Evolutionary conservation across 1,139 yeast species (phyloP), one percentile per base, ranked within the genome.

Genomic region (Torulaspora globosa): DNA sequence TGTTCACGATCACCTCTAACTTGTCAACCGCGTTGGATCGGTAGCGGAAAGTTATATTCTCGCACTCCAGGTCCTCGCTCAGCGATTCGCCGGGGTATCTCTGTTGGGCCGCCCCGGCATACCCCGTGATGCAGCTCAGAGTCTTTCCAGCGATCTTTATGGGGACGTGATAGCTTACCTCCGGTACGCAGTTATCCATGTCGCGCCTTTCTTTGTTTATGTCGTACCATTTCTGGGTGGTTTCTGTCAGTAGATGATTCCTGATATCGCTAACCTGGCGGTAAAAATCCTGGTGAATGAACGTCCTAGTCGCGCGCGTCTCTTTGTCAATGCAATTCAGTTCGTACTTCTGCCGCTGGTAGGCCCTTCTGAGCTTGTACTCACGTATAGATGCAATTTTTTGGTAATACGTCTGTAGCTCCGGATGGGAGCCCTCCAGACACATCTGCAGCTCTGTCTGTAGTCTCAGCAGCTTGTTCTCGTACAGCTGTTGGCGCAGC

Each of bases 171-270:
- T 64, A 65, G 24, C 54, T 57, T 8, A 57, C 53, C 41, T 75
- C 76, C 0, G 82, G 79, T 3, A 74, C 89, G 39, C 83, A 65
- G 55, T 82, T 79, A 64, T 90, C 97, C 79, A 89, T 75, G 45
- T 81, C 82, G 54, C 95, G 77, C 55, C 97, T 75, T 65, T 92
- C 98, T 58, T 84, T 80, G 66, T 90, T 90, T 59, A 90, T 85
- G 55, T 85, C 84, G 69, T 92, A 92, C 97, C 98, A 92, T 55
- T 80, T 76, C 40, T 86, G 79, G 1, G 97, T 90, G 4, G 96
- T 86, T 15, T 79, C 75, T 48, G 79, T 74, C 43, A 92, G 75
- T 72, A 88, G 73, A 30, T 73, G 71, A 48, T 76, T 76, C 52
- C 90, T 84, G 40, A 77, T 67, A 60, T 89, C 95, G 59, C 82